A percentile compares a stretch with the other conserved stretches of the same genome.
These are phyloP conservation scores for Candida golubevii DNA, from an alignment of 805 yeast species.

Conservation along the genomic window DNA sequence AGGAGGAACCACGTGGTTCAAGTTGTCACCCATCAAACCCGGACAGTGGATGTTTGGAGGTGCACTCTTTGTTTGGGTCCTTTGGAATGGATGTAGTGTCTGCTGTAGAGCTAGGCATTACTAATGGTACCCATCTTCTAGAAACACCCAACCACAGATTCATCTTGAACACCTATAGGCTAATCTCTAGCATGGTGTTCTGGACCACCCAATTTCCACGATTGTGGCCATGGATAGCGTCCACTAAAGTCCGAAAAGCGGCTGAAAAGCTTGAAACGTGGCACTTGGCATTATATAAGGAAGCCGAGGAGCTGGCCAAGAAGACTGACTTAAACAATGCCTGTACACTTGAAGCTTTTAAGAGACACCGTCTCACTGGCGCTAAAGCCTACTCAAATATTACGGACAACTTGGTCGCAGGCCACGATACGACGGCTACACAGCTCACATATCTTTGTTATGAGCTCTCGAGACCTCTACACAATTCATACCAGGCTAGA, in stretches of 20 bases:
- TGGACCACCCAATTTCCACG: conserved; percentile 60
- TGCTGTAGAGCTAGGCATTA: conserved; percentile 53
- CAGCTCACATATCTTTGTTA: conserved; percentile 50
- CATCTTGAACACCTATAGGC: conserved; percentile 38
- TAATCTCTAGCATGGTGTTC: conserved; percentile 56
- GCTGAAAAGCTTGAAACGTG: conserved; percentile 41
- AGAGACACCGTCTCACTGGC: conserved; percentile 27
- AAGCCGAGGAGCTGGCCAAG: too few species aligned
- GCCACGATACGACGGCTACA: conserved; percentile 57
- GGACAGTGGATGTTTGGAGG: conserved; percentile 44
- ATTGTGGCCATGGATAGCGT: conserved; percentile 47
- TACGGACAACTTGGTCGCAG: conserved; percentile 68
- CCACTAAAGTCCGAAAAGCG: conserved; percentile 32
- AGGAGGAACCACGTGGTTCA: conserved; percentile 6
- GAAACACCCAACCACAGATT: conserved; percentile 35
- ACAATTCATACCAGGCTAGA: conserved; percentile 41
- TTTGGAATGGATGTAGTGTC: conserved; percentile 70
- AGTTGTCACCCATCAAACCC: conserved; percentile 25
- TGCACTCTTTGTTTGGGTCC: conserved; percentile 55
- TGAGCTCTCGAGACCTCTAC: conserved; percentile 51
- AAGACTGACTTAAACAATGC: conserved; percentile 22
- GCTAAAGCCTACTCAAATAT: conserved; percentile 35
- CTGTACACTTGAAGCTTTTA: conserved; percentile 33
- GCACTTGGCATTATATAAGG: conserved; percentile 34
- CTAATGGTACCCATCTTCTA: conserved; percentile 44